Base-by-base conservation (phyloP, 2,329 filamentous ascomycete genomes). In the Exophiala alcalophila region DNA sequence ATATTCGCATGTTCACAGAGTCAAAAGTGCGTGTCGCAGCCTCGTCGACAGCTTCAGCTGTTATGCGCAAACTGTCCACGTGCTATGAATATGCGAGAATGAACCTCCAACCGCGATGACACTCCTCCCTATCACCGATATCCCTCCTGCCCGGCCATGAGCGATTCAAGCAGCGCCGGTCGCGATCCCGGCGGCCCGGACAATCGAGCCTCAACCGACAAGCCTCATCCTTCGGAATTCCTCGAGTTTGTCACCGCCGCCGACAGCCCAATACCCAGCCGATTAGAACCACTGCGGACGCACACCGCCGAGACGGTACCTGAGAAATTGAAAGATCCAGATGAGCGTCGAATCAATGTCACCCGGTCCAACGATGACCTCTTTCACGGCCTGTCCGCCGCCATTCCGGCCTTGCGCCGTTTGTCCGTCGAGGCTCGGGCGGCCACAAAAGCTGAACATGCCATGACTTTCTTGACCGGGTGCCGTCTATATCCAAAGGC, bases 401-500 rank as follows among this genome's bases (percentile, higher is more conserved):
- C 52, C 9, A 53, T 55, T 26, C 54, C 54, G 11, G 31, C 40
- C 29, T 40, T 55, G 38, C 52, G 52, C 15, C 42, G 47, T 11
- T 26, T 56, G n/a, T 49, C 52, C 3, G 40, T 48, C 19, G 54
- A 55, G 5, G 52, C 54, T 11, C 48, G 48, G 31, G 53, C 51
- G 4, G 49, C 49, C 6, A 47, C 53, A 26, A 53, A 53, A 18
- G 51, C 50, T 4, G 59, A 61, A 23, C 58, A 58, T 29, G 41
- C 49, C 27, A 54, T 60, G 47, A 57, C 57, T 1, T 53, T 61
- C 11, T 19, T 54, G 3, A 47, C 50, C 23, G 58, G 54, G 1
- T 40, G 54, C 29, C 45, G 29, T 9, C 45, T 56, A 14, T 61
- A 59, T 47, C 58, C 58, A 9, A 59, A 56, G 37, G 58, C 58